Evolutionary conservation across 495 filamentous ascomycete genomes (phyloP).

Genomic region (Physcia stellaris): DNA sequence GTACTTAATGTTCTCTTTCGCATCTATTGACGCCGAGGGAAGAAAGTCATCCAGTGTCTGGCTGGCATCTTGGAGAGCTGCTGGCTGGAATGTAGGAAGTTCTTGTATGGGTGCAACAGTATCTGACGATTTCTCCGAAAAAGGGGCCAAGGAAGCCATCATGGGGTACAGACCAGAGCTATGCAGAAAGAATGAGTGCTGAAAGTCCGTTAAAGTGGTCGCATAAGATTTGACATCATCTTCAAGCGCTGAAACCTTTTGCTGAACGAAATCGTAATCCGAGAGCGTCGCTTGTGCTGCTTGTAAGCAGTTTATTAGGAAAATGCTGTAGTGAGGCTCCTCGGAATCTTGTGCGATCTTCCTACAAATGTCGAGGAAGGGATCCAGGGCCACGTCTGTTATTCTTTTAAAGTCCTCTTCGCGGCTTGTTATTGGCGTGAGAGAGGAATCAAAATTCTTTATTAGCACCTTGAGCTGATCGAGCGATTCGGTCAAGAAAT

Average conservation of each 20-base stretch:
- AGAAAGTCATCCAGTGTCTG: slow-evolving; percentile 83
- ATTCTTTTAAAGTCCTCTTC: slow-evolving; percentile 63
- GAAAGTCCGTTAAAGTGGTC: slow-evolving; percentile 38
- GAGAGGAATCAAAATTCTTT: slow-evolving; percentile 72
- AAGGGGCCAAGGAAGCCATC: slow-evolving; percentile 45
- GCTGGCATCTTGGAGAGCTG: slow-evolving; percentile 47
- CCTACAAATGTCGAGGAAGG: slow-evolving; percentile 63
- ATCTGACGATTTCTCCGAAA: slow-evolving; percentile 23
- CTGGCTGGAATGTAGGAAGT: slow-evolving; percentile 47
- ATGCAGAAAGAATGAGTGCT: slow-evolving; percentile 55
- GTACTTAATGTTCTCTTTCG: slow-evolving; percentile 60
- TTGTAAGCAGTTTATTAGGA: slow-evolving; percentile 69
- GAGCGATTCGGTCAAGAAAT: slow-evolving; percentile 72
- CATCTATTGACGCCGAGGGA: slow-evolving; percentile 85
- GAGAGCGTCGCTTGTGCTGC: slow-evolving; percentile 31
- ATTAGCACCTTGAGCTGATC: slow-evolving; percentile 60
- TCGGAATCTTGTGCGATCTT: slow-evolving; percentile 49
- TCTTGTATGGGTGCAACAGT: slow-evolving; percentile 33
- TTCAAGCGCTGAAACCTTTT: slow-evolving; percentile 7
- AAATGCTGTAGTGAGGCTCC: slow-evolving; percentile 50
- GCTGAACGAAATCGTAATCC: slow-evolving; percentile 27
- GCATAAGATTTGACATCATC: slow-evolving; percentile 22
- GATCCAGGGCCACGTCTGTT: slow-evolving; percentile 71
- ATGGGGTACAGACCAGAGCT: slow-evolving; percentile 61
- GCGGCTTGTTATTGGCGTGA: slow-evolving; percentile 40